Evolutionary conservation across 2,329 filamentous ascomycete species (phyloP).

Genomic region (Xylaria multiplex): DNA sequence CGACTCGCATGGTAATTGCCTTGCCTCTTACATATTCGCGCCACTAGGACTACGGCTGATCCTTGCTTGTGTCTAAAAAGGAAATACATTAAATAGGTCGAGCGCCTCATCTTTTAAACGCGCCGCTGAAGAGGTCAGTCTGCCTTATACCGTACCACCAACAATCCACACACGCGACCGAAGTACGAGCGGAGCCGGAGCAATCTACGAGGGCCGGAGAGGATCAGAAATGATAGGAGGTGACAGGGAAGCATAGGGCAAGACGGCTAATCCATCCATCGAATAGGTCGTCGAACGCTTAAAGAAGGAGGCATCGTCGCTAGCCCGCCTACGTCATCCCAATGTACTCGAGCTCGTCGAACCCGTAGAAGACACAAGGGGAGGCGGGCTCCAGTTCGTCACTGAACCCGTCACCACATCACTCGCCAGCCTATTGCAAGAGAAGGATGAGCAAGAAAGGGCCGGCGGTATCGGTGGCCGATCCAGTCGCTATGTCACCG

Average conservation of each 20-base stretch:
- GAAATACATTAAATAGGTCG: slow-evolving; percentile 69
- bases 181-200: not conserved
- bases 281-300: slow-evolving; percentile 76
- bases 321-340: slow-evolving; percentile 89
- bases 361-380: slow-evolving; percentile 92
- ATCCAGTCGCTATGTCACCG: slow-evolving; percentile 81
- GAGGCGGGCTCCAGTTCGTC: slow-evolving; percentile 92
- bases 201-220: not conserved
- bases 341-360: slow-evolving; percentile 93
- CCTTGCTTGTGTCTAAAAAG: slow-evolving; percentile 18
- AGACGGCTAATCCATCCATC: slow-evolving; percentile 23
- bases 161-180: not conserved
- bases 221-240: not conserved
- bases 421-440: slow-evolving; percentile 80
- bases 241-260: not conserved
- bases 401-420: slow-evolving; percentile 92
- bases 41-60: not conserved
- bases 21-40: too few relatives aligned
- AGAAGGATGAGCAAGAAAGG: slow-evolving; percentile 89
- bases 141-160: not conserved
- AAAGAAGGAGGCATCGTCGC: slow-evolving; percentile 88
- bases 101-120: slow-evolving; percentile 78
- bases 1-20: slow-evolving; percentile 65
- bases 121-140: slow-evolving; percentile 78
- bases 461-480: slow-evolving; percentile 74